A percentile compares a stretch with the other conserved stretches of the same genome.
Conservation (phyloP, 2,329 filamentous ascomycete genomes). For the Aspergillus bombycis region DNA sequence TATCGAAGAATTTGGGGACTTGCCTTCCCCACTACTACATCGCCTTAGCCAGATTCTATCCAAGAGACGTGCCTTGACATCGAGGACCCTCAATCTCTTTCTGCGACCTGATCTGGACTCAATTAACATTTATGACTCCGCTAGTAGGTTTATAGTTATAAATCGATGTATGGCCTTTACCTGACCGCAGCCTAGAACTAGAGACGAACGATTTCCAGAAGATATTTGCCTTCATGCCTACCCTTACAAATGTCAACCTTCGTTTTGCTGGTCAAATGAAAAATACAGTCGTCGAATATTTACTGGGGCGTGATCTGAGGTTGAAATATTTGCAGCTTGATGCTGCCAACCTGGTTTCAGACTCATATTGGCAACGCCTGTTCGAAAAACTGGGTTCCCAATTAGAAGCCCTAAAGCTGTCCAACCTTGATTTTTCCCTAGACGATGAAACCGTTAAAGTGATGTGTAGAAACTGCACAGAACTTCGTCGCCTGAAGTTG, state of each 20-base stretch:
- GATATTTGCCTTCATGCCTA: constrained; percentile 76
- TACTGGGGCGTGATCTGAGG: constrained; percentile 69
- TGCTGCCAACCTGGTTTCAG: constrained; percentile 79
- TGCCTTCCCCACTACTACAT: constrained; percentile 60
- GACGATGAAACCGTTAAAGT: constrained; percentile 68
- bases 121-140: constrained; percentile 64
- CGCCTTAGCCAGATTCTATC: constrained; percentile 66
- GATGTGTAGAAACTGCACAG: constrained; percentile 67
- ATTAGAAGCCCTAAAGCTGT: constrained; percentile 73
- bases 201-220: constrained; percentile 75
- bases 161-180: not conserved
- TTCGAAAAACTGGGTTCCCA: constrained; percentile 66
- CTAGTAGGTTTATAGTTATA: constrained; percentile 39
- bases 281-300: constrained; percentile 78
- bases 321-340: constrained; percentile 78
- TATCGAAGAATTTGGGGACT: constrained; percentile 66
- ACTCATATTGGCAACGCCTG: constrained; percentile 73
- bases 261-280: constrained; percentile 92
- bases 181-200: constrained; percentile 53
- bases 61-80: constrained; percentile 62
- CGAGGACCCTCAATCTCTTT: constrained; percentile 50
- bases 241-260: constrained; percentile 71
- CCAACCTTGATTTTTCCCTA: constrained; percentile 82
- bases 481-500: constrained; percentile 76
- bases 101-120: constrained; percentile 57